Base-by-base conservation (phyloP, 495 filamentous ascomycete genomes). In the Penicillium parvum region DNA sequence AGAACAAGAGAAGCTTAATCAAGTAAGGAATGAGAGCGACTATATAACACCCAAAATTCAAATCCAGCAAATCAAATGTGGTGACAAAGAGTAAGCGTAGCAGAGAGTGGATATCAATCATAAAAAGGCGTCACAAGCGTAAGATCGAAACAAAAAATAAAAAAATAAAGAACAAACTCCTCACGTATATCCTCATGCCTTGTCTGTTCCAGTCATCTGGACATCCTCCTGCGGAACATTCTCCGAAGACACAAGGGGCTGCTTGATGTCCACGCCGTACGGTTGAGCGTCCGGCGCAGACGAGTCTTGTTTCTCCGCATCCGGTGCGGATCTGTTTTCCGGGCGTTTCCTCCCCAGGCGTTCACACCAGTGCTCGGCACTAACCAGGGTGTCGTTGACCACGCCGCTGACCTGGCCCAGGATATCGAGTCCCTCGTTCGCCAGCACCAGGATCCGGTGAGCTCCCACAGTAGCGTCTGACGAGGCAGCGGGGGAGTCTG, bases 341-440 rank as follows among this genome's bases (percentile, higher is more conserved):
- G 64, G 58, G 12, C 62, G 62, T 58, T 77, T 74, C 50, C 73
- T 76, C 12, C 86, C 85, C 22, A 94, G 65, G 12, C 81, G 72
- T 27, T 85, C 81, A 47, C 86, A 84, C 91, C 91, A 96, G 55
- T 81, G 78, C 61, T 96, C 89, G 4, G 91, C 91, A 55, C 82
- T 87, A 25, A 81, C 74, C 20, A 96, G 79, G 3, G 90, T 95
- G n/a, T 83, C 79, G 52, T 88, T 83, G 17, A 96, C 78, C 0
- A 91, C 82, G 0, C 78, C 79, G 17, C 78, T 86, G 29, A 97
- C 88, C 57, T 94, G 85, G 0, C 76, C 71, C 75, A 96, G 85
- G 78, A 95, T 91, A 49, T 94, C 86, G 16, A 97, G 73, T 2
- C 88, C 86, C 60, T 95, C 90, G 45, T 84, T 84, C 2, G 88